phyloP scores from a whole-genome alignment of 139 green algal species.

The Nannochloris sp. region DNA sequence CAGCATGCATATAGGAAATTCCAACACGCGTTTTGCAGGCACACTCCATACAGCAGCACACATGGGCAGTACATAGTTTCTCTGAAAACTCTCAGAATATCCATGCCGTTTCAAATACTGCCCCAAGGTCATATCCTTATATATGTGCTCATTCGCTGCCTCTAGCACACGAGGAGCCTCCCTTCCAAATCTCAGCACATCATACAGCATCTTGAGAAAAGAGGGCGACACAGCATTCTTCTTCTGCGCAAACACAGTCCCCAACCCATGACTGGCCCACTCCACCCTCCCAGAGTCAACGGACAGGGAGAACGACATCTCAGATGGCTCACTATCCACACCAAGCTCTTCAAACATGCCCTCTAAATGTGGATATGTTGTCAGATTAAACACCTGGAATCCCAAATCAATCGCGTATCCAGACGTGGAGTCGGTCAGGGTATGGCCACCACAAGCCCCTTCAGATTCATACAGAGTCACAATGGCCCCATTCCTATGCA shows the following conservation, averaged over 20 bases:
- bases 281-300: slow-evolving; percentile 71
- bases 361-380: slow-evolving; percentile 90
- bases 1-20: slow-evolving; percentile 77
- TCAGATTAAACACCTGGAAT: slow-evolving; percentile 94
- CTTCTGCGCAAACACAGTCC: slow-evolving; percentile 74
- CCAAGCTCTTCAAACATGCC: slow-evolving; percentile 78
- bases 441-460: slow-evolving; percentile 73
- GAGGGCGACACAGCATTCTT: slow-evolving; percentile 52
- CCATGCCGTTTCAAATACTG: slow-evolving; percentile 59
- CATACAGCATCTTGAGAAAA: slow-evolving; percentile 79
- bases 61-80: slow-evolving; percentile 89
- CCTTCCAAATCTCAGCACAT: slow-evolving; percentile 82
- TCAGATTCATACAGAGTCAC: slow-evolving; percentile 87
- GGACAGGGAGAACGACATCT: slow-evolving; percentile 92
- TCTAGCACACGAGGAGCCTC: slow-evolving; percentile 61
- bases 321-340: slow-evolving; percentile 74
- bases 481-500: slow-evolving; percentile 43
- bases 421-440: slow-evolving; percentile 61
- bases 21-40: slow-evolving; percentile 60
- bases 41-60: slow-evolving; percentile 94
- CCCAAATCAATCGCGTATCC: slow-evolving; percentile 76
- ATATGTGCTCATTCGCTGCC: not conserved
- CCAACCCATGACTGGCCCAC: slow-evolving; percentile 78
- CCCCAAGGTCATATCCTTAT: slow-evolving; percentile 39
- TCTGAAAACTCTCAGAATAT: slow-evolving; percentile 61